Evolutionary conservation across 2,329 filamentous ascomycete species (phyloP).

Genomic region (Botrytis squamosa): DNA sequence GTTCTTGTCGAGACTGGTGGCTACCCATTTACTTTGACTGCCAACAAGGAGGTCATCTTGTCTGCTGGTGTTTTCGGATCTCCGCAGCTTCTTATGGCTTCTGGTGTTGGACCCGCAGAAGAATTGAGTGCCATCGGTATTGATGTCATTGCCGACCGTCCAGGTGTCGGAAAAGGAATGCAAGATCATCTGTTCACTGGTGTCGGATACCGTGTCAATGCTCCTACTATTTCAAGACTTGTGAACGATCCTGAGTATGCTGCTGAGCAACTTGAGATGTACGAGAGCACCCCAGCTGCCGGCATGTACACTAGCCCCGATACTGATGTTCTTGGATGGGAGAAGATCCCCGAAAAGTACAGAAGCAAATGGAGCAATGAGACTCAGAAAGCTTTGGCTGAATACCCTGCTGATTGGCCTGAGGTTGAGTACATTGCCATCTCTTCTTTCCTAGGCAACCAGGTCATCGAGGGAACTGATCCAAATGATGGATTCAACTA

Average conservation of each 20-base stretch:
- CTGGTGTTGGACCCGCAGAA: conserved; percentile 46
- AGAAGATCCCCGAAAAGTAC: conserved; percentile 25
- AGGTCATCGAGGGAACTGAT: conserved; percentile 8
- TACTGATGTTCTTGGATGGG: conserved; percentile 26
- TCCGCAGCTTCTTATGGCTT: conserved; percentile 49
- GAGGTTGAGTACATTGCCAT: conserved; percentile 28
- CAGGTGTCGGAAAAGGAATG: conserved; percentile 51
- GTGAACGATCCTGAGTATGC: conserved; percentile 4
- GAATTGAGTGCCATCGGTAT: conserved; percentile 47
- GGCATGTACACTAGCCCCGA: conserved; percentile 21
- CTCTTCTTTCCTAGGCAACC: conserved; percentile 16
- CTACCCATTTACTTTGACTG: conserved; percentile 18
- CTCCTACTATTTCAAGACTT: conserved; percentile 14
- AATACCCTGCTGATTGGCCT: conserved; percentile 29
- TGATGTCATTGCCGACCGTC: conserved; percentile 45
- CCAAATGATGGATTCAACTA: conserved; percentile 21
- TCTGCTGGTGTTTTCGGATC: conserved; percentile 50
- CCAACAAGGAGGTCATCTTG: conserved; percentile 41
- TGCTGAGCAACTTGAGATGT: neutral
- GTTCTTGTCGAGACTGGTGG: conserved; percentile 39
- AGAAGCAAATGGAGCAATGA: conserved; percentile 13
- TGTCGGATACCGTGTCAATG: conserved; percentile 21
- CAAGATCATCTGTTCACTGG: conserved; percentile 41
- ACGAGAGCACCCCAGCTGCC: neutral
- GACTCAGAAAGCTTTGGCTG: neutral